Percentiles rank a stretch among this genome's conserved stretches.
phyloP scores from a whole-genome alignment of 108 stramenopile genomes.

The Thalassiosira profunda region DNA sequence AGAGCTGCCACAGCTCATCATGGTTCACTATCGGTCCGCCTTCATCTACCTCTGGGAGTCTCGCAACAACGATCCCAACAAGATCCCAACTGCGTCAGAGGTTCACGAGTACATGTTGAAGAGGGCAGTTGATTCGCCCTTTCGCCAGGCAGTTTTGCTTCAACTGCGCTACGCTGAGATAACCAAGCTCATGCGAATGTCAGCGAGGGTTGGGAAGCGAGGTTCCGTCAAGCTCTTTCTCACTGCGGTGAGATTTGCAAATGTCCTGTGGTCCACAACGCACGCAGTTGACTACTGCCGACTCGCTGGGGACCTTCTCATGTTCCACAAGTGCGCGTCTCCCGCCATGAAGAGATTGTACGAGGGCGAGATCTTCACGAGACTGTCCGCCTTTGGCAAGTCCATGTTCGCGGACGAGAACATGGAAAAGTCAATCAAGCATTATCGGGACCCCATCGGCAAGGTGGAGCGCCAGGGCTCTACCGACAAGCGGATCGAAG shows the following conservation, averaged over 20 bases:
- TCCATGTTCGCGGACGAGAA: neutral
- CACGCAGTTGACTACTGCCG: slow-evolving; percentile 6
- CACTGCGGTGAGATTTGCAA: neutral
- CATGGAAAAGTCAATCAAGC: slow-evolving; percentile 7
- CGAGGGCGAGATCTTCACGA: neutral
- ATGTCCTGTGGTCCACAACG: neutral
- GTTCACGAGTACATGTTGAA: slow-evolving; percentile 13
- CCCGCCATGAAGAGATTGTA: slow-evolving; percentile 8
- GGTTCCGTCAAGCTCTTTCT: slow-evolving; percentile 8
- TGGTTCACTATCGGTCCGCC: slow-evolving; percentile 5
- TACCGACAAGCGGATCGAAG: neutral
- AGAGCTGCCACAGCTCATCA: slow-evolving; percentile 2
- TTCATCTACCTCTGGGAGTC: slow-evolving; percentile 12
- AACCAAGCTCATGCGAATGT: slow-evolving; percentile 1
- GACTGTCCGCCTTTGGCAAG: slow-evolving; percentile 4
- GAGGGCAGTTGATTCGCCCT: neutral
- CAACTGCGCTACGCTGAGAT: neutral
- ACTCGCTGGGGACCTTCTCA: slow-evolving; percentile 1
- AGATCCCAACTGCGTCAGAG: slow-evolving; percentile 1
- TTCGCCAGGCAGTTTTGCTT: neutral
- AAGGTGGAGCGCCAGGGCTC: neutral
- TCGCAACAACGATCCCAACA: neutral
- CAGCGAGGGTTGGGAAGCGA: slow-evolving; percentile 2
- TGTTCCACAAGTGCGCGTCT: slow-evolving; percentile 1
- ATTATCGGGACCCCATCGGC: neutral